These are phyloP conservation scores for Globisporangium barbulae DNA, from an alignment of 352 stramenopile genomes.

Conservation along the genomic window DNA sequence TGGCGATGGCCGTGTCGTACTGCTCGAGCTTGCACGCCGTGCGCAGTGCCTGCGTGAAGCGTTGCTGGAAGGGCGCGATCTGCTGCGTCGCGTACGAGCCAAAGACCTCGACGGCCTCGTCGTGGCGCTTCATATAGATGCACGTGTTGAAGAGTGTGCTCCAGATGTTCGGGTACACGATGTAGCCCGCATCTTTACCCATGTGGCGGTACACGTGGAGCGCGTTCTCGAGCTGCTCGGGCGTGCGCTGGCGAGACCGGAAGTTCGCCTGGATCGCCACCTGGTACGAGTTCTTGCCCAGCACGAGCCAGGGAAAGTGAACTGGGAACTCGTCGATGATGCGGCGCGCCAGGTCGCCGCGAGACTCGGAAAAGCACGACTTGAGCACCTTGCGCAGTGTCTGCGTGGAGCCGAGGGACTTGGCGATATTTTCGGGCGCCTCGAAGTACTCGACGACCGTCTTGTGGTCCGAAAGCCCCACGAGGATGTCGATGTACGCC, in stretches of 20 bases:
- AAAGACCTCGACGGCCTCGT: constrained; percentile 26
- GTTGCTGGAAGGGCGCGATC: constrained; percentile 27
- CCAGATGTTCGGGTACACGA: constrained; percentile 32
- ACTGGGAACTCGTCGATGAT: constrained; percentile 7
- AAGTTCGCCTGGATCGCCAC: constrained; percentile 13
- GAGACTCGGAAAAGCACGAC: constrained; percentile 2
- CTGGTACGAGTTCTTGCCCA: constrained; percentile 13
- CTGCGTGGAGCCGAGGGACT: constrained; percentile 9
- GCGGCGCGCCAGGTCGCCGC: constrained; percentile 8
- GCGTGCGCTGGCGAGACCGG: constrained; percentile 5
- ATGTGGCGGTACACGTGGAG: constrained; percentile 29
- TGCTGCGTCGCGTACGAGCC: constrained; percentile 22
- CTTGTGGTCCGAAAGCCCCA: not conserved
- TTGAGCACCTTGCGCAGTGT: constrained; percentile 14
- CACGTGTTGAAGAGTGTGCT: constrained; percentile 38
- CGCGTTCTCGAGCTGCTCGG: constrained; percentile 22
- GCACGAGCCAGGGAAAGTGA: constrained; percentile 16
- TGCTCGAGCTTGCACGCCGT: constrained; percentile 26
- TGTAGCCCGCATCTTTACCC: constrained; percentile 30
- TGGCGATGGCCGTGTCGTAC: constrained; percentile 25
- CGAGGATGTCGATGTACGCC: constrained; percentile 11
- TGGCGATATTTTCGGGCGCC: not conserved
- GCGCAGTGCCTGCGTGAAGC: constrained; percentile 31
- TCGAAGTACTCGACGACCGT: constrained; percentile 11
- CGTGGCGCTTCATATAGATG: constrained; percentile 24